Conservation (phyloP, 2,329 filamentous ascomycete species). For the Dactylellina drechsleri region DNA sequence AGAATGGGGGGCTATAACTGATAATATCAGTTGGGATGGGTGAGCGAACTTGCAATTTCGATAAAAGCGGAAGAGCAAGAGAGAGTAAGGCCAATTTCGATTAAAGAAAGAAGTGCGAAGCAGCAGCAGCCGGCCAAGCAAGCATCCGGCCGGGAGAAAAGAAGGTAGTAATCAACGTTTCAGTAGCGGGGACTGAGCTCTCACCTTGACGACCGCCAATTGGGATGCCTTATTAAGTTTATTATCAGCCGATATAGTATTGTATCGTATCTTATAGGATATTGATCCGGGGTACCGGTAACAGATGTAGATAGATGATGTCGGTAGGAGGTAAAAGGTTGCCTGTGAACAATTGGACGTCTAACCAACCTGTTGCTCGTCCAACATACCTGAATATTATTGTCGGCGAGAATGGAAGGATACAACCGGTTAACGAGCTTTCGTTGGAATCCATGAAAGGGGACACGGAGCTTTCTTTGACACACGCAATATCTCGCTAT, state of each 20-base stretch:
- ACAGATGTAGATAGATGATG: too few relatives aligned
- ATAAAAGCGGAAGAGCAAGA: slow-evolving; percentile 39
- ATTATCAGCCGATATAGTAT: too few relatives aligned
- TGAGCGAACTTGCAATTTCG: slow-evolving; percentile 38
- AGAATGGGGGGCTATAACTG: slow-evolving; percentile 12
- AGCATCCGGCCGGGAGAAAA: not conserved
- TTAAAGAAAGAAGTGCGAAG: slow-evolving; percentile 24
- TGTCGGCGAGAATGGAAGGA: not conserved
- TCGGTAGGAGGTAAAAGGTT: too few relatives aligned
- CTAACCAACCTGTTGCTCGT: too few relatives aligned
- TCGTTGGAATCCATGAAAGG: too few relatives aligned
- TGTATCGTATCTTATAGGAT: not conserved
- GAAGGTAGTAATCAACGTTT: too few relatives aligned
- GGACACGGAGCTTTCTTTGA: too few relatives aligned
- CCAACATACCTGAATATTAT: too few relatives aligned
- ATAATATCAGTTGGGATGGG: slow-evolving; percentile 10
- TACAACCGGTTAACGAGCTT: not conserved
- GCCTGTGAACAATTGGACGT: too few relatives aligned
- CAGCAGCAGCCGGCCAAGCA: not conserved
- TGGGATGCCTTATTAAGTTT: not conserved
- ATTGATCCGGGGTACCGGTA: slow-evolving; percentile 4
- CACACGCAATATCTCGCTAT: too few relatives aligned
- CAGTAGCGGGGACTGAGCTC: too few relatives aligned
- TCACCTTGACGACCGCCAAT: too few relatives aligned
- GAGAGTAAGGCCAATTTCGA: slow-evolving; percentile 35